Base-by-base conservation (phyloP, 164 flowering plant species). In the Aristolochia contorta region DNA sequence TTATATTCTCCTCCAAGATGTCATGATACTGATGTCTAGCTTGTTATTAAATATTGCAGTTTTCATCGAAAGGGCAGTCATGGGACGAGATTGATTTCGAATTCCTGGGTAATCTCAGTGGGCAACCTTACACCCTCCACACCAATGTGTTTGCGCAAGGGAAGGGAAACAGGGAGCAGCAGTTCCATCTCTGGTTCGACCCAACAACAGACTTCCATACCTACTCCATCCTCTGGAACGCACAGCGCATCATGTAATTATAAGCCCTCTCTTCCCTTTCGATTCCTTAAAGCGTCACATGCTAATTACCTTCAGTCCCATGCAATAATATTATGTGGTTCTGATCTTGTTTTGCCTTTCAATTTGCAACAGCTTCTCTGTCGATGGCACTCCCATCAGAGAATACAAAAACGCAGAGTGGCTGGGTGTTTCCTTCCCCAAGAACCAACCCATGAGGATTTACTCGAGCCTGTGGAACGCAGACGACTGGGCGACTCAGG, bases 101-200 rank as follows among this genome's bases (percentile, higher is more conserved):
- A 43, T 65, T 65, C 52, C 58, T 65, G 21, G 63, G 63, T 13
- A 65, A 65, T 24, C 45, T 65, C 12, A 65, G 63, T 23, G 57
- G 63, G 3, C 57, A 65, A 5, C 63, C 68, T 20, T 65, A 65
- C 58, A 65, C 43, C 19, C 41, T 65, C 46, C 68, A 65, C 41
- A 65, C 68, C 52, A 65, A 65, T 45, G 62, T 65, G 52, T 65
- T 58, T 25, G 52, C 68, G 3, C 58, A 58, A 43, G 68, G 68
- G 23, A 65, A 58, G 16, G 68, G 63, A 6, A 52, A 58, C 50
- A 59, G 68, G 43, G 68, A 65, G 63, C 68, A 65, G 27, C 68
- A 65, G 32, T 65, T 65, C 57, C 19, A 65, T 23, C 63, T 65
- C 15, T 65, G 68, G 68, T 65, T 65, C 30, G 63, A 65, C 37